These are phyloP conservation scores for Cetraspora pellucida DNA, from an alignment of 192 early-diverging fungal genomes.

Conservation along the genomic window DNA sequence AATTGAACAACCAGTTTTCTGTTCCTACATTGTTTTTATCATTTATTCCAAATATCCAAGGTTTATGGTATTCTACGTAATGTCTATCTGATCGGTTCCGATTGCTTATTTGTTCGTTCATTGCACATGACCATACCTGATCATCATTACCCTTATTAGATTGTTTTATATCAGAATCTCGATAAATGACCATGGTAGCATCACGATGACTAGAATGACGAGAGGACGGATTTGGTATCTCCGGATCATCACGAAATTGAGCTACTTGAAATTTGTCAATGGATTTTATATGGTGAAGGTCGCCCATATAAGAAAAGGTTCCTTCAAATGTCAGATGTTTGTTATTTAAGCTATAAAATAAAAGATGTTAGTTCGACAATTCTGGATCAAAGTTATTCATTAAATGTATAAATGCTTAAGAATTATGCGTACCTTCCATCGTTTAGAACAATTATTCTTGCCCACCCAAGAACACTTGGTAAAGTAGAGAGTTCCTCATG, in stretches of 20 bases:
- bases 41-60: conserved; percentile 1
- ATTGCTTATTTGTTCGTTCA: neutral
- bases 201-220: neutral
- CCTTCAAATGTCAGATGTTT: conserved; percentile 2
- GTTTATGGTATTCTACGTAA: neutral
- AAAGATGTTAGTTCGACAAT: neutral
- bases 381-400: neutral
- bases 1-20: neutral
- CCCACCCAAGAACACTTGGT: conserved; percentile 59
- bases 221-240: conserved; percentile 11
- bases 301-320: neutral
- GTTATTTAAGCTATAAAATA: neutral
- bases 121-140: neutral
- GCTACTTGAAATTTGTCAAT: neutral
- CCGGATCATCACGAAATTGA: conserved; percentile 20
- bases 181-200: conserved; percentile 27
- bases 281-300: conserved; percentile 20
- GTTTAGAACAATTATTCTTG: conserved; percentile 50
- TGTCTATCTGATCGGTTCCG: neutral
- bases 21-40: too few species aligned
- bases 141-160: neutral
- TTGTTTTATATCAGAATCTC: conserved; percentile 18
- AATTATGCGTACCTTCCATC: neutral
- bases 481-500: conserved; percentile 45
- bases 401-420: too few species aligned